Conservation (phyloP, 2,329 filamentous ascomycete species). For the Beauveria rudraprayagi region DNA sequence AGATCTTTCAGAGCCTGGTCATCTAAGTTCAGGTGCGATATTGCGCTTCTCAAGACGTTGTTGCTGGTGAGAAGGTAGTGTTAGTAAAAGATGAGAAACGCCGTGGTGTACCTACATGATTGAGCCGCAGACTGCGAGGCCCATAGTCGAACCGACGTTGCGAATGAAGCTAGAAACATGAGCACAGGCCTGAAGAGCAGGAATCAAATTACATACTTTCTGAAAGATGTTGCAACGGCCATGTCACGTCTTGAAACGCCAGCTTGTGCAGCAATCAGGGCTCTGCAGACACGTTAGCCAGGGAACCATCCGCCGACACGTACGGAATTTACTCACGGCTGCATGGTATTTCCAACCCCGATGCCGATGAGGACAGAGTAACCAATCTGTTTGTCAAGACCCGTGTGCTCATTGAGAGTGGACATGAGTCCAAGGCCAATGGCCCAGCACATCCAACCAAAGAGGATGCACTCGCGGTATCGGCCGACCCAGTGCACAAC, state of each 20-base stretch:
- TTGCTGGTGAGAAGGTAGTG: constrained; percentile 21
- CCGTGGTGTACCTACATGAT: constrained; percentile 22
- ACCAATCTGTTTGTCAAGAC: constrained; percentile 45
- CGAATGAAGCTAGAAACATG: constrained; percentile 26
- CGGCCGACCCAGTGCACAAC: constrained; percentile 44
- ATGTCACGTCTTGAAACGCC: constrained; percentile 41
- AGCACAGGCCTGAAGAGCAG: not conserved
- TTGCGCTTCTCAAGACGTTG: constrained; percentile 25
- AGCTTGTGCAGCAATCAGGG: constrained; percentile 47
- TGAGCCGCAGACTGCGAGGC: constrained; percentile 31
- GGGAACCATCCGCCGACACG: not conserved
- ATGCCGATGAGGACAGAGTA: constrained; percentile 44
- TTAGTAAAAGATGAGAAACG: not conserved
- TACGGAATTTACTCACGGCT: constrained; percentile 29
- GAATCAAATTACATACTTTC: constrained; percentile 25
- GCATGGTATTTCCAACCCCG: constrained; percentile 44
- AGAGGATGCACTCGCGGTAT: constrained; percentile 45
- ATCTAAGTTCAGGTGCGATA: constrained; percentile 21
- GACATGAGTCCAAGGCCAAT: constrained; percentile 45
- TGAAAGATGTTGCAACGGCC: constrained; percentile 36
- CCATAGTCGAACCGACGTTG: constrained; percentile 31
- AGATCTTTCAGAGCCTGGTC: constrained; percentile 19
- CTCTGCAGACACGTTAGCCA: constrained; percentile 18
- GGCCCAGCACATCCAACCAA: constrained; percentile 45
- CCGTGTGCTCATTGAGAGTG: constrained; percentile 38